A percentile compares a stretch with the other conserved stretches of the same genome.
phyloP scores from a whole-genome alignment of 805 yeast genomes.

The Saturnispora kantuleensis region DNA sequence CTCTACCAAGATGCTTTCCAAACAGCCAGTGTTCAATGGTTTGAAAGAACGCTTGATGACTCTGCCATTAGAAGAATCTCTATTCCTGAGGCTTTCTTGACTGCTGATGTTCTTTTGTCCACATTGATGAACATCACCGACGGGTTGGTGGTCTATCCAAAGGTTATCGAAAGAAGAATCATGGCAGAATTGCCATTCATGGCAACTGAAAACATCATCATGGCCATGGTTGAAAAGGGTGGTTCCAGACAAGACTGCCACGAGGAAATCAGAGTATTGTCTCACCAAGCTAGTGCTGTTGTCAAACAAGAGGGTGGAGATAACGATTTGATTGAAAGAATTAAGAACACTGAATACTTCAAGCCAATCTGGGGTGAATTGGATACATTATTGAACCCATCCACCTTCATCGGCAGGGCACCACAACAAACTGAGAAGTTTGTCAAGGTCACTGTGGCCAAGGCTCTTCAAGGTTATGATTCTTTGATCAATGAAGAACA shows the following conservation, averaged over 20 bases:
- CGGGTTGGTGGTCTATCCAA: conserved; percentile 96
- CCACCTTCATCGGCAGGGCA: conserved; percentile 96
- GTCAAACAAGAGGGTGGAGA: conserved; percentile 99
- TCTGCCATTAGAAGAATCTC: conserved; percentile 97
- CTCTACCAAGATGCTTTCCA: conserved; percentile 87
- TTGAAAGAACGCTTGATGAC: conserved; percentile 97
- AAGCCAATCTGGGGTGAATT: conserved; percentile 82
- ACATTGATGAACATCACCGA: conserved; percentile 87
- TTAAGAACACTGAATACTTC: conserved; percentile 69
- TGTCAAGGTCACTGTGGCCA: conserved; percentile 70
- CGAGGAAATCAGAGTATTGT: conserved; percentile 91
- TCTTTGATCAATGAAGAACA: conserved; percentile 50
- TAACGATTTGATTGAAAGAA: conserved; percentile 88
- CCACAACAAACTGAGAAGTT: conserved; percentile 96
- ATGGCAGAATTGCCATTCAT: conserved; percentile 92
- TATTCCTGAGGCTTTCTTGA: conserved; percentile 90
- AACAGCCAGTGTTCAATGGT: conserved; percentile 98
- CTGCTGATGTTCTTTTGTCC: conserved; percentile 86
- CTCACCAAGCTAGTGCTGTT: conserved; percentile 95
- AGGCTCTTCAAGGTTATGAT: conserved; percentile 66
- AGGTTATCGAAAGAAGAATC: conserved; percentile 96
- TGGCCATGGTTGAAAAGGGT: conserved; percentile 99
- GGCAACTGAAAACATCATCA: conserved; percentile 98
- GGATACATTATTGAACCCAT: conserved; percentile 75
- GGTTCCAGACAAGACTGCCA: conserved; percentile 98